Base-by-base conservation (phyloP, 208 protist species). In the Naegleria gruberi region DNA sequence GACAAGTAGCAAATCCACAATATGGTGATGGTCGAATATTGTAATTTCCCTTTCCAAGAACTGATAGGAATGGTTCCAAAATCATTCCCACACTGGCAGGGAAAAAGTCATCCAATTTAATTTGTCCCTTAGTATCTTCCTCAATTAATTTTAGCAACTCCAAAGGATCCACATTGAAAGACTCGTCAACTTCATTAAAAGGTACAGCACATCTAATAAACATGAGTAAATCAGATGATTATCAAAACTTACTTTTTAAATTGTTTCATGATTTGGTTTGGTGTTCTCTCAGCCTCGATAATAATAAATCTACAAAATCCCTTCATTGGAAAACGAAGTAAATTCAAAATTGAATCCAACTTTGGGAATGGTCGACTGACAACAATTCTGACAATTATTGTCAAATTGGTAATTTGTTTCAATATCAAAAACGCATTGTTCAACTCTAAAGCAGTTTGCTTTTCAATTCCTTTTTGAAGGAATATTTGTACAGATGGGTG, bases 241-340 rank as follows among this genome's bases (percentile, higher is more conserved):
- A 55, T 19, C 2, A 65, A 65, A 3, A 65, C 51, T 17, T 1
- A 37, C 30, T 4, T 41, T 87, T 88, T 88, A 41, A 88, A 88
- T 65, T 47, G 46, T 30, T 34, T 65, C 43, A 88, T 88, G 26
- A 88, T 51, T 88, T 88, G 84, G n/a, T 41, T 88, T 23, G 84
- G 84, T 42, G 84, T 88, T 65, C 84, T 51, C n/a, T 88, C 45
- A 23, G 34, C 12, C 26, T 88, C 84, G 26, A 88, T 88, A 19
- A 88, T 65, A 30, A 88, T 65, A 65, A 88, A 88, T 65, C 45
- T n/a, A 41, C 6, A 37, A 43, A 88, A 88, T 40, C 84, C 84
- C 6, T 43, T 42, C 30, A 88, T 41, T 6, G 41, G 4, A 23
- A 87, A 87, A 12, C 84, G 8, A 12, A 88, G 26, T 30, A 88